These are phyloP conservation scores for Fusarium sp. DNA, from an alignment of 2,329 filamentous ascomycete genomes.

Conservation along the genomic window DNA sequence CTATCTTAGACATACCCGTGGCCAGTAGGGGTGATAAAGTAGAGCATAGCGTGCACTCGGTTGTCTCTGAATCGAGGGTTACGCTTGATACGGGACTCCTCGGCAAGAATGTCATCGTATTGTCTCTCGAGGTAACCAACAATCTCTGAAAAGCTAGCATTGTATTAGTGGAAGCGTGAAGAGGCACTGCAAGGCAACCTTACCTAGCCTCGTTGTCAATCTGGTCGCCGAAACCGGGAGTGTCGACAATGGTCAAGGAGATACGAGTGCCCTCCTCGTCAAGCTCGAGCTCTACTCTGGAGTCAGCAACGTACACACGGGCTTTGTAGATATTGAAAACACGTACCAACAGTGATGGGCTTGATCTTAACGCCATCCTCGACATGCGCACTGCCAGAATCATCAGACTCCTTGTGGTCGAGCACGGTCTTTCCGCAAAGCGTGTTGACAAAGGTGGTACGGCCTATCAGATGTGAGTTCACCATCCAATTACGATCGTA, in stretches of 20 bases:
- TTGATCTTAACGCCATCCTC: conserved; percentile 99
- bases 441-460: conserved; percentile 99
- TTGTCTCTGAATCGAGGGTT: conserved; percentile 99
- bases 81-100: conserved; percentile 99
- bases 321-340: not conserved
- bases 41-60: conserved; percentile 96
- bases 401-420: conserved; percentile 90
- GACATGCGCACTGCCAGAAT: conserved; percentile 86
- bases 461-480: conserved; percentile 69
- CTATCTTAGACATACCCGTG: conserved; percentile 74
- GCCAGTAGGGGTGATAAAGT: conserved; percentile 99
- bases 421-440: conserved; percentile 96
- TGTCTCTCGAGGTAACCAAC: conserved; percentile 98
- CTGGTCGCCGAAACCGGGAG: conserved; percentile 97
- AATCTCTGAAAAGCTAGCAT: conserved; percentile 89
- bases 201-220: conserved; percentile 99
- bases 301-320: conserved; percentile 47
- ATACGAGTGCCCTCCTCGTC: conserved; percentile 99
- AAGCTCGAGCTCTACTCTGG: conserved; percentile 81
- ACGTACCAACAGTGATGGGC: conserved; percentile 92
- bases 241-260: conserved; percentile 98
- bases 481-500: conserved; percentile 20
- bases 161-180: conserved; percentile 21
- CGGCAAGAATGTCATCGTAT: conserved; percentile 98
- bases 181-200: conserved; percentile 38